Evolutionary conservation across 768 basidiomycete genomes (phyloP).

Genomic region (Termitomyces sp.): DNA sequence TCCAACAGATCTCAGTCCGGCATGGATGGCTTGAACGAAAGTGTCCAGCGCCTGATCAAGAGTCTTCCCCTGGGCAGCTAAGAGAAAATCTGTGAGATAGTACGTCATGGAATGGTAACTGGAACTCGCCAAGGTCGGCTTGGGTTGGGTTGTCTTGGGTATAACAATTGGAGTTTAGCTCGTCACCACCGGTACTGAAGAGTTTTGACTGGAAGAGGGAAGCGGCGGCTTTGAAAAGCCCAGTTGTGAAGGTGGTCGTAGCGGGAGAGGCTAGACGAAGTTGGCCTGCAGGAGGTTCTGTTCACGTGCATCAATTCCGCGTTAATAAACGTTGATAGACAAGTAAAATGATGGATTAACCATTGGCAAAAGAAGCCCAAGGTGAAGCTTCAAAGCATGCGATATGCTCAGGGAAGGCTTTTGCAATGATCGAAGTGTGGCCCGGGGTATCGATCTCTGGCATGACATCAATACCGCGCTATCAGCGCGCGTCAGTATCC

Average conservation of each 20-base stretch:
- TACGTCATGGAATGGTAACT: background rate
- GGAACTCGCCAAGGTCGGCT: constrained; percentile 36
- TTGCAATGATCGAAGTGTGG: constrained; percentile 64
- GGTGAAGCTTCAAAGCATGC: constrained; percentile 61
- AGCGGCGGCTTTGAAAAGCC: constrained; percentile 48
- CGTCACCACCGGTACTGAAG: constrained; percentile 81
- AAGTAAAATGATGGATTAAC: constrained; percentile 12
- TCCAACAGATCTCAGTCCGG: constrained; percentile 41
- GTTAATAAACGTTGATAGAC: background rate
- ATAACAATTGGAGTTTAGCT: constrained; percentile 68
- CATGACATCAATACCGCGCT: constrained; percentile 74
- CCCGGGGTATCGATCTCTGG: constrained; percentile 82
- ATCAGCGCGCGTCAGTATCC: background rate
- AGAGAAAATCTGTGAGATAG: background rate
- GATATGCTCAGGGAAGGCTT: constrained; percentile 69
- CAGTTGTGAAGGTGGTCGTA: constrained; percentile 54
- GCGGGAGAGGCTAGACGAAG: constrained; percentile 60
- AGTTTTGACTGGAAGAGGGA: constrained; percentile 46
- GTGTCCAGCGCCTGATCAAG: constrained; percentile 56
- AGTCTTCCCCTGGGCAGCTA: constrained; percentile 37
- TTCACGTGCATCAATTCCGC: background rate
- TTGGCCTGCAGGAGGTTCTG: constrained; percentile 82
- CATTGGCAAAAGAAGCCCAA: constrained; percentile 57
- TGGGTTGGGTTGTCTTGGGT: constrained; percentile 53
- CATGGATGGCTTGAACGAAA: constrained; percentile 60